These are phyloP conservation scores for Meyerozyma elateridarum DNA, from an alignment of 1,139 yeast species.

Conservation along the genomic window DNA sequence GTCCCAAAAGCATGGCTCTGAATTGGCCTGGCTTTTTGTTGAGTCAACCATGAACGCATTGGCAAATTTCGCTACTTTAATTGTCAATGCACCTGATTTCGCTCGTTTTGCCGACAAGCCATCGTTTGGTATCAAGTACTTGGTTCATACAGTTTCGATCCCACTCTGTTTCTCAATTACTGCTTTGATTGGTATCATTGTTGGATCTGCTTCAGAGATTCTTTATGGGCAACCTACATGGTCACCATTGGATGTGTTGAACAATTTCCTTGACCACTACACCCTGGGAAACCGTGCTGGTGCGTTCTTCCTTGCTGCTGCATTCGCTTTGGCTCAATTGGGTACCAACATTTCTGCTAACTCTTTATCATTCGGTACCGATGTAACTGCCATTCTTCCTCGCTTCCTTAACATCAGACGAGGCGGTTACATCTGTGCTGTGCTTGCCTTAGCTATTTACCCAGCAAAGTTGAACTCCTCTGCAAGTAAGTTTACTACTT, in stretches of 20 bases:
- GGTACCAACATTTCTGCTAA: constrained; percentile 94
- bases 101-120: constrained; percentile 67
- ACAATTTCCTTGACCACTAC: constrained; percentile 56
- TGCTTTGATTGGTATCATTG: constrained; percentile 80
- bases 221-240: constrained; percentile 71
- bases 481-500: constrained; percentile 75
- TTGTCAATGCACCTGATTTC: constrained; percentile 87
- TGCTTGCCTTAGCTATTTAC: constrained; percentile 69
- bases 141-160: constrained; percentile 53
- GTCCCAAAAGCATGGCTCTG: constrained; percentile 50
- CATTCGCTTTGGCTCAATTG: constrained; percentile 79
- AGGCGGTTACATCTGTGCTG: constrained; percentile 76
- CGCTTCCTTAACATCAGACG: constrained; percentile 71
- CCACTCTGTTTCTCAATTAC: constrained; percentile 79
- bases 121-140: constrained; percentile 37
- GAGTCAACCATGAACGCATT: constrained; percentile 74
- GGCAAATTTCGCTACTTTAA: constrained; percentile 83
- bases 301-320: constrained; percentile 71
- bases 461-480: constrained; percentile 85
- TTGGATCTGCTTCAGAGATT: constrained; percentile 72
- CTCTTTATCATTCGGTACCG: constrained; percentile 87
- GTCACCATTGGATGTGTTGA: constrained; percentile 81
- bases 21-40: constrained; percentile 78
- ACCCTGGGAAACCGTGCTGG: constrained; percentile 73
- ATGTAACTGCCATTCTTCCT: constrained; percentile 80